These are phyloP conservation scores for Ensete glaucum DNA, from an alignment of 176 grass and related monocot genomes.

Conservation along the genomic window DNA sequence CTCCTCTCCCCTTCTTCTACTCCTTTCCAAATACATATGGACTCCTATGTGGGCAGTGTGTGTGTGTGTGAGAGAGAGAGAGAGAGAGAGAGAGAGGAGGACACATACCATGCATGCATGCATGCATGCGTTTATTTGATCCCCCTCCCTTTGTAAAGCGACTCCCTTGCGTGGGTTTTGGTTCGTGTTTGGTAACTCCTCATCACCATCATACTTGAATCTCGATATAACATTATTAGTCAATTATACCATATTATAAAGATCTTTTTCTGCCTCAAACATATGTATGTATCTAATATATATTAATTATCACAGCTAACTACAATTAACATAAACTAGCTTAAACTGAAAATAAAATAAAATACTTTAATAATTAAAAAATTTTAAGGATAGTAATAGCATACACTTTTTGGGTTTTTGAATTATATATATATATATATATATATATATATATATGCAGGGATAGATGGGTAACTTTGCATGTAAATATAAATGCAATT, in stretches of 20 bases:
- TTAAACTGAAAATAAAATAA: no score
- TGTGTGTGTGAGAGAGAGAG: background rate
- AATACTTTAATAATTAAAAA: no score
- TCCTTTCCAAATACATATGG: constrained; percentile 17
- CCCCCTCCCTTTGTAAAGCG: background rate
- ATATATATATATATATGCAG: no score
- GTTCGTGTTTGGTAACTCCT: constrained; percentile 10
- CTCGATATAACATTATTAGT: background rate
- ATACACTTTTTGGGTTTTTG: no score
- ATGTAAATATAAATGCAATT: no score
- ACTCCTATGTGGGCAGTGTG: constrained; percentile 12
- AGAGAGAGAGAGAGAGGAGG: background rate
- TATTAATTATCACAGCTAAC: no score
- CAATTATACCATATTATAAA: background rate
- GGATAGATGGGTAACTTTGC: no score
- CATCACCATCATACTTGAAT: background rate
- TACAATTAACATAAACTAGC: no score
- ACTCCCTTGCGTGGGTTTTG: constrained; percentile 20
- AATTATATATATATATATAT: no score
- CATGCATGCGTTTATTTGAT: constrained; percentile 11
- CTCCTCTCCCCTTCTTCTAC: constrained; percentile 7
- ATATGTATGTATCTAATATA: no score
- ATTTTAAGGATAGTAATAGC: no score
- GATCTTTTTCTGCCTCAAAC: no score
- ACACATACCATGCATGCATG: constrained; percentile 28